Base-by-base conservation (phyloP, 805 yeast species). In the Candida quercuum region DNA sequence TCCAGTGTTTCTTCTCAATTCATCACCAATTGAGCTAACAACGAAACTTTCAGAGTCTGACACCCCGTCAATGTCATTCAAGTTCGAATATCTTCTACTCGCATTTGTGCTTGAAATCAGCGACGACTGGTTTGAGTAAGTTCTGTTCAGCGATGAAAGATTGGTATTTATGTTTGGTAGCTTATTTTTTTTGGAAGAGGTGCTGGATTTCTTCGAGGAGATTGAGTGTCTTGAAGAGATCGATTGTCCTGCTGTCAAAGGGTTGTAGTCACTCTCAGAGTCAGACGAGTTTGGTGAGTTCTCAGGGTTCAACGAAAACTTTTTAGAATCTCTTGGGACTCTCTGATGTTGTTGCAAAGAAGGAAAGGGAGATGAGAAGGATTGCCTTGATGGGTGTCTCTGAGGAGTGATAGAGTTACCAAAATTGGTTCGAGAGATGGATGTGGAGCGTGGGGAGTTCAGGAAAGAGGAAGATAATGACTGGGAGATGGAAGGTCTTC, bases 401-500 rank as follows among this genome's bases (percentile, higher is more conserved):
- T 51, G 54, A 16, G 58, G 57, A 3, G 56, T 50, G 18, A 48
- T 43, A 19, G 49, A 28, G 20, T 41, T 40, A 8, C 44, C 47
- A 27, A 42, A 37, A 37, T 42, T 40, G 38, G 43, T 36, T 21
- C 22, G 17, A 10, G 34, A 30, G 28, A 37, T 39, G 4, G 53
- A 48, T n/a, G 37, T 36, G 13, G 47, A 37, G 42, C 55, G 33
- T 35, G 55, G 33, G 41, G 43, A 40, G 44, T 48, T 49, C 41
- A 56, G 35, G 42, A 56, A 49, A 4, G 61, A 47, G 25, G 63
- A 49, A 1, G 73, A 62, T 14, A 67, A 43, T 1, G 73, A 61
- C 32, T 69, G 67, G 1, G 71, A 54, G 11, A 72, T 57, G 2
- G 76, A 71, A 7, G 88, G 88, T 59, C 87, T 71, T 58, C 84